phyloP scores from a whole-genome alignment of 2,329 filamentous ascomycete species.

The Colletotrichum sidae region DNA sequence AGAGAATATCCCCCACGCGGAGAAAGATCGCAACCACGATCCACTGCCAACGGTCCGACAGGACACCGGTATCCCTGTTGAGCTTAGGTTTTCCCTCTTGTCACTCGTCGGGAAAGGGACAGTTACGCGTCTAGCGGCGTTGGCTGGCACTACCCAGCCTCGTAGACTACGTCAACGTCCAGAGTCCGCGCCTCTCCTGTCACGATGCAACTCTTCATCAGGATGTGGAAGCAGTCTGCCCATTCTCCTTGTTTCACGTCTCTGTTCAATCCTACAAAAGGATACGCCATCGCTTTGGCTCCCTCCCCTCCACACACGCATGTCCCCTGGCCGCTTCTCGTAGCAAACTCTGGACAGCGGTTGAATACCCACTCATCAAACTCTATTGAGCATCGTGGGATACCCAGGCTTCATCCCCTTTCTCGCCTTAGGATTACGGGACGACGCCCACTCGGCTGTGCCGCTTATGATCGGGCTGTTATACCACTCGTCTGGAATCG shows the following conservation, averaged over 20 bases:
- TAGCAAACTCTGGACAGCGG: neutral
- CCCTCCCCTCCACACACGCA: neutral
- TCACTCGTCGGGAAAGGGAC: conserved; percentile 1
- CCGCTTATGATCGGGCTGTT: neutral
- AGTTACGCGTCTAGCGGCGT: neutral
- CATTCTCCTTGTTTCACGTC: conserved; percentile 15
- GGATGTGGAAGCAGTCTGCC: neutral
- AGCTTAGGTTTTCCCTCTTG: neutral
- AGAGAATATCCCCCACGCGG: conserved; percentile 10
- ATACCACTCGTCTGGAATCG: too few relatives aligned
- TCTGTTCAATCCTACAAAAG: conserved; percentile 14
- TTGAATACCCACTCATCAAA: conserved; percentile 21
- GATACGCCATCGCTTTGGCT: conserved; percentile 4
- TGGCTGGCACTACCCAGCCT: neutral
- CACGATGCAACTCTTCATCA: neutral
- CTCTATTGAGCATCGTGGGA: conserved; percentile 16
- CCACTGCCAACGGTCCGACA: neutral
- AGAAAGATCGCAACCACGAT: neutral
- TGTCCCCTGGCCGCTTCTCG: conserved; percentile 2
- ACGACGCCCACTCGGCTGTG: neutral
- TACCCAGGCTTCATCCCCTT: neutral
- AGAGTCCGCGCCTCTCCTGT: neutral
- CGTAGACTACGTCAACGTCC: neutral
- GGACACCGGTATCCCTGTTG: conserved; percentile 12
- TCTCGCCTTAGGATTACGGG: neutral